Base-by-base conservation (phyloP, 2,329 filamentous ascomycete species). In the Aureobasidium mangrovei region DNA sequence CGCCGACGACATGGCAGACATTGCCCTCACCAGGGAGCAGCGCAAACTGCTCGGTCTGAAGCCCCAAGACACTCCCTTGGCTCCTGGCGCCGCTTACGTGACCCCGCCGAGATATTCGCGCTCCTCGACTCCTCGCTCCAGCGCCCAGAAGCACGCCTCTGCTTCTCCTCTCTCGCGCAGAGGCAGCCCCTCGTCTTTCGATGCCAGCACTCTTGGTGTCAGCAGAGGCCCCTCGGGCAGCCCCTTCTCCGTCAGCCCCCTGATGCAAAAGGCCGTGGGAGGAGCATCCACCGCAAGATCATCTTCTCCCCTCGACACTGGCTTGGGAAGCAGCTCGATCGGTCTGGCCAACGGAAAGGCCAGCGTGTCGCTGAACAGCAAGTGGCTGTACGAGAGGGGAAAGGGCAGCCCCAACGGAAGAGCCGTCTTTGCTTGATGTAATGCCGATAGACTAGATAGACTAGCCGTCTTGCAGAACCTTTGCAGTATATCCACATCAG, bases 381-480 rank as follows among this genome's bases (percentile, higher is more conserved):
- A 93, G 72, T 97, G 91, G 91, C 70, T 96, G 57, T 97, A 95
- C 66, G 89, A 96, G 70, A 88, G 84, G 71, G 85, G 86, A 18
- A 65, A 63, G 74, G 83, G 67, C 67, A 82, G 67, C 72, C 78
- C 61, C 74, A 77, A 49, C 68, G 55, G 57, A 24, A 59, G 56
- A 39, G 40, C 40, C 9, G 39, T 57, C 10, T 57, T 59, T 45
- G 53, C 55, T 4, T 56, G 46, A 56, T 18, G 18, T 18, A 18
- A 18, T 18, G 18, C 18, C 18, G 18, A 18, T 18, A 18, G 18
- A 18, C 18, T 18, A 18, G 18, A 18, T 18, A 18, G 18, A 18
- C 18, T 18, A 18, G 18, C 18, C 18, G 18, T 18, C 18, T 18
- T 18, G 18, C 18, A 18, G 18, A 18, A 18, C 18, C 18, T 18